Evolutionary conservation across 2,329 filamentous ascomycete genomes (phyloP).

Genomic region (Trichoderma sp.): DNA sequence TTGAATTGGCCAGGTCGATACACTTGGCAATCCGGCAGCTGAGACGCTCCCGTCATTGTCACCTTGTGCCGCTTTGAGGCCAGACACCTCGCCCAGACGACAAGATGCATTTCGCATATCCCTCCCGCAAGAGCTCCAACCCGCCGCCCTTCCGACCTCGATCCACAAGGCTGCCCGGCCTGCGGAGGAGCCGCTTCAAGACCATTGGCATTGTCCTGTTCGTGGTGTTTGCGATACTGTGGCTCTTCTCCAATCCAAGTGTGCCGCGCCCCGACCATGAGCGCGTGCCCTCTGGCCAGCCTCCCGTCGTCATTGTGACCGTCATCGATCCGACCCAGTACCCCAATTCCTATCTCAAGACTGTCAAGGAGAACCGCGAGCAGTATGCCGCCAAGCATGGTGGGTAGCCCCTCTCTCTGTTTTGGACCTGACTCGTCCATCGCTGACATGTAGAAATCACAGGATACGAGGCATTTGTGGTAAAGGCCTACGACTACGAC

Average conservation of each 20-base stretch:
- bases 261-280: constrained; percentile 33
- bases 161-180: constrained; percentile 49
- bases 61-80: not conserved
- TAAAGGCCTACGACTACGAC: constrained; percentile 72
- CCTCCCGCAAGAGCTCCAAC: constrained; percentile 77
- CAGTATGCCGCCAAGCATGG: constrained; percentile 85
- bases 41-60: not conserved
- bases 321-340: constrained; percentile 68
- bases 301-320: constrained; percentile 76
- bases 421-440: not conserved
- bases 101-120: constrained; percentile 85
- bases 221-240: constrained; percentile 56
- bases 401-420: constrained; percentile 41
- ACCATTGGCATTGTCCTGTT: constrained; percentile 54
- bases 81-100: not conserved
- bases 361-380: constrained; percentile 76
- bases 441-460: not conserved
- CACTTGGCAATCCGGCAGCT: not conserved
- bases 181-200: constrained; percentile 62
- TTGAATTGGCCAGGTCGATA: not conserved
- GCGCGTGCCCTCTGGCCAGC: constrained; percentile 50
- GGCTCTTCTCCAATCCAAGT: constrained; percentile 49
- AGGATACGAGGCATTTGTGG: constrained; percentile 87
- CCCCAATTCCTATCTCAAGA: constrained; percentile 64
- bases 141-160: constrained; percentile 67